Percentiles rank a stretch among this genome's conserved stretches.
Conservation (phyloP, 2,329 filamentous ascomycete genomes). For the Sporothrix inflata region DNA sequence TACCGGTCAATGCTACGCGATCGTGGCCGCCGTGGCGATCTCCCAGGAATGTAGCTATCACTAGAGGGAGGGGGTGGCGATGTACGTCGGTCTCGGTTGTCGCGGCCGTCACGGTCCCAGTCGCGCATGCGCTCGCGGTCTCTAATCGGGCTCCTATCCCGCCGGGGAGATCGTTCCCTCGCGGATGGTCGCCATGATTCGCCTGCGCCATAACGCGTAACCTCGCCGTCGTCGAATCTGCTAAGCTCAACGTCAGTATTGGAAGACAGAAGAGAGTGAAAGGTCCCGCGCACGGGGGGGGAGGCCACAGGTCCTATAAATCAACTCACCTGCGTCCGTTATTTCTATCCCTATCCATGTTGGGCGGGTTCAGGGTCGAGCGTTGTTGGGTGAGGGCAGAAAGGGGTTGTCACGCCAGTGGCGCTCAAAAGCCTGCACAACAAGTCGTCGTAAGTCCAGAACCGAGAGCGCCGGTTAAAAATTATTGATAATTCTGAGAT, state of each 20-base stretch:
- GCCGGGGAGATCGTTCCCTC: constrained; percentile 46
- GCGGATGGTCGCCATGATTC: constrained; percentile 59
- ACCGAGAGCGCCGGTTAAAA: too few species aligned
- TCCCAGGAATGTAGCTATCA: constrained; percentile 49
- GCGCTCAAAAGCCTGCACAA: not conserved
- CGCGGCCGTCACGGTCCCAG: constrained; percentile 40
- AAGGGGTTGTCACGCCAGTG: not conserved
- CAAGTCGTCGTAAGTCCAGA: not conserved
- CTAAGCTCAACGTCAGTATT: not conserved
- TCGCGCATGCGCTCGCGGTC: constrained; percentile 39
- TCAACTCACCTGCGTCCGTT: constrained; percentile 25
- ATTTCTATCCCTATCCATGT: constrained; percentile 32
- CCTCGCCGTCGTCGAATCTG: constrained; percentile 65
- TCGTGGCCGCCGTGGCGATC: constrained; percentile 46
- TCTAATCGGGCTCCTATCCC: constrained; percentile 40
- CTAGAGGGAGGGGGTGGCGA: constrained; percentile 40
- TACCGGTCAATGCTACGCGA: constrained; percentile 49
- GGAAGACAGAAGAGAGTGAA: not conserved
- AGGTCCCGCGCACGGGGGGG: not conserved
- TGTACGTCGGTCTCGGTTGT: constrained; percentile 44
- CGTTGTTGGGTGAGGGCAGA: not conserved
- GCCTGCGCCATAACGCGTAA: constrained; percentile 63
- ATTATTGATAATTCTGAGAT: not conserved
- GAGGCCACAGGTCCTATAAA: not conserved
- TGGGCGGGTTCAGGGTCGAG: not conserved